Evolutionary conservation across 169 alveolate species (phyloP).

Genomic region (Miamiensis avidus): DNA sequence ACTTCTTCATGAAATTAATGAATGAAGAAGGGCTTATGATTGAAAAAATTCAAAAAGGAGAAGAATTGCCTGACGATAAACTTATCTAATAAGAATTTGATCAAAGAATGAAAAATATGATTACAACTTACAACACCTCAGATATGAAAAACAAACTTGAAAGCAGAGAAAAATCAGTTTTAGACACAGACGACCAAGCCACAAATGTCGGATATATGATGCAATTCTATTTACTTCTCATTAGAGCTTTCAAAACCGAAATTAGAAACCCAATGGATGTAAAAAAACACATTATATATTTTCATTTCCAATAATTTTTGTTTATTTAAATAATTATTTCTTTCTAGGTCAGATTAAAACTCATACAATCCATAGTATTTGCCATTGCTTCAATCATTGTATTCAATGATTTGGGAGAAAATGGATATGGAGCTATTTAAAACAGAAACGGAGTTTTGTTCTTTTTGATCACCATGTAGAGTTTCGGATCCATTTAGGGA

Average conservation of each 20-base stretch:
- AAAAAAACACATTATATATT: neutral
- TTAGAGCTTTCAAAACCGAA: constrained; percentile 34
- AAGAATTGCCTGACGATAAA: constrained; percentile 29
- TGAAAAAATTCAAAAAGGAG: constrained; percentile 53
- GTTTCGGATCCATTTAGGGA: constrained; percentile 41
- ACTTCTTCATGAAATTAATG: constrained; percentile 65
- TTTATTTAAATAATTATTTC: constrained; percentile 4
- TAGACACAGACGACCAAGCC: constrained; percentile 25
- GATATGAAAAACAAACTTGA: constrained; percentile 9
- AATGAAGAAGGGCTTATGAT: constrained; percentile 50
- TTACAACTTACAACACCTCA: constrained; percentile 16
- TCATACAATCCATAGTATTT: constrained; percentile 37
- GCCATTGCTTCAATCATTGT: constrained; percentile 52
- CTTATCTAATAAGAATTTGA: constrained; percentile 41
- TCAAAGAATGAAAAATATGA: constrained; percentile 42
- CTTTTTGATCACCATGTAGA: constrained; percentile 34
- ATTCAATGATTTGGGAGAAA: constrained; percentile 40
- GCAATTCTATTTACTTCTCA: constrained; percentile 23
- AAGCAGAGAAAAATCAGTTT: neutral
- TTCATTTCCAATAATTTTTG: neutral
- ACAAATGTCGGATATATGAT: constrained; percentile 14
- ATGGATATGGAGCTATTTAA: constrained; percentile 46
- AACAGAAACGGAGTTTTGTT: constrained; percentile 67
- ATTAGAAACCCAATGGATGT: constrained; percentile 50
- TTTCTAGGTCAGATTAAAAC: constrained; percentile 3